phyloP scores from a whole-genome alignment of 495 filamentous ascomycete species.

The Hyaloscypha finlandica region DNA sequence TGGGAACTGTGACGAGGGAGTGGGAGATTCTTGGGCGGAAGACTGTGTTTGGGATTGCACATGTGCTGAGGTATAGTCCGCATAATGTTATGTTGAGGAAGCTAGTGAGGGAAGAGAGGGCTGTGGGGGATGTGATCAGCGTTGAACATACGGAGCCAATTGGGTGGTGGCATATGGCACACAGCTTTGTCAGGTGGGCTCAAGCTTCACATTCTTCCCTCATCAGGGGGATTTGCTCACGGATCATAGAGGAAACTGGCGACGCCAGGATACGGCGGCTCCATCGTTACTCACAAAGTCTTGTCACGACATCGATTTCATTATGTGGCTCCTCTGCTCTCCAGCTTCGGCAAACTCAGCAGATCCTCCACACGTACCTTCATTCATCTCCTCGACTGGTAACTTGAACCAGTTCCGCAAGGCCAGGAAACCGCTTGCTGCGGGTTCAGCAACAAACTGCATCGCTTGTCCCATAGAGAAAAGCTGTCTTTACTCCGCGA shows the following conservation, averaged over 20 bases:
- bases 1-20: constrained; percentile 46
- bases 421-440: constrained; percentile 66
- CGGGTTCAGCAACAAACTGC: constrained; percentile 81
- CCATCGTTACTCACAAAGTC: constrained; percentile 86
- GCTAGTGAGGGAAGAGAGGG: constrained; percentile 66
- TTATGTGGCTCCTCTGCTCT: constrained; percentile 81
- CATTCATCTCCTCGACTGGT: constrained; percentile 69
- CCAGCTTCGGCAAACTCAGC: constrained; percentile 41
- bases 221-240: neutral
- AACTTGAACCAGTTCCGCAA: constrained; percentile 68
- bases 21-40: neutral
- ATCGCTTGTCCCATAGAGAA: constrained; percentile 69
- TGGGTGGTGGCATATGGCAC: constrained; percentile 91
- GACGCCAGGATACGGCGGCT: constrained; percentile 65
- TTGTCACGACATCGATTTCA: constrained; percentile 87
- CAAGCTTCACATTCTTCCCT: too few species aligned
- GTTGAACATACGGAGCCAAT: constrained; percentile 89
- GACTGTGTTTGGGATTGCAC: constrained; percentile 74
- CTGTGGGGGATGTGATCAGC: constrained; percentile 78
- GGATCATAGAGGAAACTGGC: constrained; percentile 74
- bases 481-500: constrained; percentile 77
- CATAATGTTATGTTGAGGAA: constrained; percentile 82
- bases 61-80: constrained; percentile 78
- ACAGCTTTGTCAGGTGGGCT: constrained; percentile 76
- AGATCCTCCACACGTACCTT: constrained; percentile 66